Evolutionary conservation across 225 moss, liverwort and hornwort species (phyloP), one percentile per base, ranked within the genome.

Genomic region (Pseudisothecium myosuroides): DNA sequence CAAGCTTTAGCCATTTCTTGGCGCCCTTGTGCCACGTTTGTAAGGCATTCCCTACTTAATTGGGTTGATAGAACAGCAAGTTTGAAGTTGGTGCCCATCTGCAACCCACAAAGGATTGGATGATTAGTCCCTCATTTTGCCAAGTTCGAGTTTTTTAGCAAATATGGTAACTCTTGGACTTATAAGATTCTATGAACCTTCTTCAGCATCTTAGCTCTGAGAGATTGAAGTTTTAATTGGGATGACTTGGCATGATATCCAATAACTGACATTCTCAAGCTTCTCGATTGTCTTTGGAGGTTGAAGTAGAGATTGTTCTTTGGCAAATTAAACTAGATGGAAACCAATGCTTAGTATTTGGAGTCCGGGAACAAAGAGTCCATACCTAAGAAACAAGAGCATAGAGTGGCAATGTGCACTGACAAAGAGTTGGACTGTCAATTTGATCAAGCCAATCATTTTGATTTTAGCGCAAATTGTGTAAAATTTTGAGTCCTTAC

Each of bases 331-430:
- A n/a, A n/a, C n/a, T n/a, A n/a, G n/a, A n/a, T n/a, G n/a, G n/a
- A n/a, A n/a, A n/a, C n/a, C n/a, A n/a, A n/a, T n/a, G n/a, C n/a
- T n/a, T n/a, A n/a, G n/a, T n/a, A n/a, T n/a, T n/a, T n/a, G n/a
- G n/a, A n/a, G n/a, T n/a, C n/a, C 8, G 14, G 4, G 14, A 52
- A n/a, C n/a, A 34, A 76, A 76, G 76, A 76, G 34, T 5, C 14
- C 76, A 76, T 91, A 96, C 95, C 93, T 95, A 94, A 80, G 94
- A 94, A 84, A 95, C 95, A 66, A 95, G 94, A 81, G 94, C 90
- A n/a, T 95, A 96, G 23, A 96, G 93, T 22, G 95, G 94, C 32
- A 96, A 92, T 39, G 96, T 60, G 90, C 90, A 88, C 94, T 96
- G 76, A 92, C 94, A 17, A 94, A 82, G 43, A 94, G 87, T 64